Base-by-base conservation (phyloP, 805 yeast genomes). In the Metschnikowia anglica region DNA sequence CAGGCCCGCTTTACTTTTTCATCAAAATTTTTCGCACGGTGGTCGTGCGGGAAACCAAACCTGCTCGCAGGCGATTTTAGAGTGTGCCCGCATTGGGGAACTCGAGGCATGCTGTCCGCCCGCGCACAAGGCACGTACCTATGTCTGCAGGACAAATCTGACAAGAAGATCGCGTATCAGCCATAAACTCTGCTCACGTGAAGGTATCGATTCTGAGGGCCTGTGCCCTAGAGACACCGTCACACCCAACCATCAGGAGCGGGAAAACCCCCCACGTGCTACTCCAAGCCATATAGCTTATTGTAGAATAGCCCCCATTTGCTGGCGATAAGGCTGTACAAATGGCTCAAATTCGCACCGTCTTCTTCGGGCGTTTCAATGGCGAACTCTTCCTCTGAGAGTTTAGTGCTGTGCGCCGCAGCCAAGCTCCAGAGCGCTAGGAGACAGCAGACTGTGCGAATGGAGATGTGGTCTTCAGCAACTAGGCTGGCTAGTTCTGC, bases 381-480 rank as follows among this genome's bases (percentile, higher is more conserved):
- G 3, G 15, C 15, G 21, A 35, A 25, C 8, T 13, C 18, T 2
- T 18, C 17, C 11, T 11, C 16, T 7, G 32, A 13, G n/a, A 36
- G 5, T 9, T 11, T 15, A 7, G 33, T 27, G 30, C 18, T 15
- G 26, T 34, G 36, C 10, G 49, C 41, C 16, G 47, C 43, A 16
- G 44, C 43, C 21, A 70, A 40, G 38, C 68, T 69, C 72, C 72
- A 70, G 17, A 65, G 33, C 4, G 70, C 72, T 20, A 68, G 36
- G 8, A 60, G 51, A 34, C 69, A 59, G 48, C 70, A 65, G 8
- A 69, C 40, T 5, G 66, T 60, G 35, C 72, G 46, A 2, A 58
- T 54, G 5, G 70, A 53, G 3, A 67, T 48, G 4, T 44, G 43
- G 6, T 61, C 63, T 2, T 44, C 42, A 4, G 41, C 27, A 0